These are phyloP conservation scores for Paramecium pentaurelia DNA, from an alignment of 73 alveolate species.

Conservation along the genomic window DNA sequence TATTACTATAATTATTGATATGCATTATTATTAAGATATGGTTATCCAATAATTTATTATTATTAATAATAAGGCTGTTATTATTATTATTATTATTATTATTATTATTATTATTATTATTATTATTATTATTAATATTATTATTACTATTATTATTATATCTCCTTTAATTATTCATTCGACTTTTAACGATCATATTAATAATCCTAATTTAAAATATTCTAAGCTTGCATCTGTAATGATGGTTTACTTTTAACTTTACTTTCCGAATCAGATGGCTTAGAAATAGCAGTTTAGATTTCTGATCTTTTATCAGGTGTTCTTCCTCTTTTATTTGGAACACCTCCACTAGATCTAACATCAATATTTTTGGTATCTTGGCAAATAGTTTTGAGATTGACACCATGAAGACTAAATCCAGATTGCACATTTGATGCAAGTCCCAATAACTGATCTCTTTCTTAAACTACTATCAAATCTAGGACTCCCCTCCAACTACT, in stretches of 20 bases:
- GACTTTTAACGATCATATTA: neutral
- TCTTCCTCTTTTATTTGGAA: neutral
- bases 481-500: constrained; percentile 57
- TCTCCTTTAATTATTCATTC: neutral
- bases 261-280: neutral
- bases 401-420: constrained; percentile 14
- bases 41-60: neutral
- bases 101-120: neutral
- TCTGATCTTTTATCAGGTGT: constrained; percentile 23
- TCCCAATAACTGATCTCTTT: constrained; percentile 17
- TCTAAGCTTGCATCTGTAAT: neutral
- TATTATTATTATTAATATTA: no score
- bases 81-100: neutral
- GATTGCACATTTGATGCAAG: neutral
- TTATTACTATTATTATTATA: neutral
- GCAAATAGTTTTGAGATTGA: neutral
- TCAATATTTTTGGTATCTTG: neutral
- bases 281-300: neutral
- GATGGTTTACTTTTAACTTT: constrained; percentile 34
- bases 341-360: constrained; percentile 46
- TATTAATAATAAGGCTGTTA: neutral
- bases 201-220: neutral
- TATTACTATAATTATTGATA: neutral
- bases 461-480: constrained; percentile 2
- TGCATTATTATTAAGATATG: neutral